Evolutionary conservation across 257 asterid genomes (phyloP).

Genomic region (Fraxinus excelsior): DNA sequence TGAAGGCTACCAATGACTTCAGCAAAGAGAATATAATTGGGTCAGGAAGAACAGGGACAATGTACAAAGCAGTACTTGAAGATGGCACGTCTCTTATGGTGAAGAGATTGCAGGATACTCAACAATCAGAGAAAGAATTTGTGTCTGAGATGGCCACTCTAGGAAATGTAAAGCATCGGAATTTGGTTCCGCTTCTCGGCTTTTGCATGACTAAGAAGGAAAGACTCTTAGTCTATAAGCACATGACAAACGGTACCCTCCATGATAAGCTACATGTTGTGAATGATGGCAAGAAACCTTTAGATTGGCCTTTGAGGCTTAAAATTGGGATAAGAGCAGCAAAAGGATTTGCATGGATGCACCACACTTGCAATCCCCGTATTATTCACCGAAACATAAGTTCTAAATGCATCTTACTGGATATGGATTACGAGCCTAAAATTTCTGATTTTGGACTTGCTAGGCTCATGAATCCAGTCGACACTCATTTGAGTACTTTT

Average conservation of each 20-base stretch:
- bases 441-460: constrained; percentile 60
- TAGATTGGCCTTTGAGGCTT: constrained; percentile 45
- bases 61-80: constrained; percentile 39
- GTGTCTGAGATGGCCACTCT: constrained; percentile 43
- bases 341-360: constrained; percentile 53
- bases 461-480: constrained; percentile 55
- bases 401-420: constrained; percentile 48
- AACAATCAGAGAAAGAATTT: constrained; percentile 48
- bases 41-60: constrained; percentile 39
- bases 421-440: constrained; percentile 39
- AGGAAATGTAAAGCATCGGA: constrained; percentile 40
- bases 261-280: constrained; percentile 34
- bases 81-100: constrained; percentile 46
- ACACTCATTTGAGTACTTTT: constrained; percentile 55
- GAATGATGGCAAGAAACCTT: constrained; percentile 20
- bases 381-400: constrained; percentile 47
- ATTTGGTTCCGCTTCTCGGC: constrained; percentile 47
- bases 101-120: constrained; percentile 45
- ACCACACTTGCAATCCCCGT: constrained; percentile 45
- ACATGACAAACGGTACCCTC: constrained; percentile 43
- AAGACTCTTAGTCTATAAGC: constrained; percentile 44
- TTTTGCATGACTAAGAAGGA: constrained; percentile 44
- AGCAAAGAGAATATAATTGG: constrained; percentile 42
- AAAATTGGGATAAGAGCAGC: constrained; percentile 42
- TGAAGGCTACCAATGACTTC: constrained; percentile 43